These are phyloP conservation scores for Solanum sejunctum DNA, from an alignment of 257 asterid genomes.

Conservation along the genomic window DNA sequence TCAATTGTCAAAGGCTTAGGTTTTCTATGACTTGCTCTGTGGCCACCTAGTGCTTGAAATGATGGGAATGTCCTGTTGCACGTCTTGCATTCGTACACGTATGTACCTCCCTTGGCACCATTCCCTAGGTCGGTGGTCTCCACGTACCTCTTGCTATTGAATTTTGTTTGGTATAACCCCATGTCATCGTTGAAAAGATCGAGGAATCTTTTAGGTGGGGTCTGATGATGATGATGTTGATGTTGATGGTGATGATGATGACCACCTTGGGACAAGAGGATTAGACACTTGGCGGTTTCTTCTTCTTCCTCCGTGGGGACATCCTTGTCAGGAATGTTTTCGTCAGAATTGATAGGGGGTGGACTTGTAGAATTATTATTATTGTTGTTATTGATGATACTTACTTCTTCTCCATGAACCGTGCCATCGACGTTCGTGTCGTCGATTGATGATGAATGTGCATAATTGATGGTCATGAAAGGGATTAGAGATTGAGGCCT, in stretches of 20 bases:
- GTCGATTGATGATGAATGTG: conserved; percentile 7
- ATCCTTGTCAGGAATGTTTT: background rate
- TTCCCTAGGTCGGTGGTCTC: conserved; percentile 7
- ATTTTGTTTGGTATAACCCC: conserved; percentile 3
- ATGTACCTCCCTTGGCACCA: conserved; percentile 23
- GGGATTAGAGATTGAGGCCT: conserved; percentile 25
- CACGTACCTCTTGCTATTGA: conserved; percentile 28
- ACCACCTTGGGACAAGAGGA: conserved; percentile 65
- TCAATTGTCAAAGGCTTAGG: conserved; percentile 10
- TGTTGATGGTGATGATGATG: background rate
- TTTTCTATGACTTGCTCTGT: conserved; percentile 61
- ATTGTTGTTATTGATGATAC: background rate
- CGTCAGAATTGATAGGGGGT: background rate
- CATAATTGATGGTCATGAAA: conserved; percentile 11
- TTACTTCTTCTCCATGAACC: background rate
- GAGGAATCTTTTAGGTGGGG: background rate
- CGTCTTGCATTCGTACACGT: conserved; percentile 69
- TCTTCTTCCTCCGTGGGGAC: conserved; percentile 40
- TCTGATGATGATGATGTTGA: background rate
- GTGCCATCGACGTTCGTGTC: background rate
- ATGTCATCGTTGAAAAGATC: background rate
- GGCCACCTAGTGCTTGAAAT: conserved; percentile 93
- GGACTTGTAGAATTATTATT: background rate
- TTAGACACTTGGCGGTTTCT: conserved; percentile 75
- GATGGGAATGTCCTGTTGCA: conserved; percentile 60